These are phyloP conservation scores for Panaeolus cyanescens DNA, from an alignment of 768 basidiomycete species.

Conservation along the genomic window DNA sequence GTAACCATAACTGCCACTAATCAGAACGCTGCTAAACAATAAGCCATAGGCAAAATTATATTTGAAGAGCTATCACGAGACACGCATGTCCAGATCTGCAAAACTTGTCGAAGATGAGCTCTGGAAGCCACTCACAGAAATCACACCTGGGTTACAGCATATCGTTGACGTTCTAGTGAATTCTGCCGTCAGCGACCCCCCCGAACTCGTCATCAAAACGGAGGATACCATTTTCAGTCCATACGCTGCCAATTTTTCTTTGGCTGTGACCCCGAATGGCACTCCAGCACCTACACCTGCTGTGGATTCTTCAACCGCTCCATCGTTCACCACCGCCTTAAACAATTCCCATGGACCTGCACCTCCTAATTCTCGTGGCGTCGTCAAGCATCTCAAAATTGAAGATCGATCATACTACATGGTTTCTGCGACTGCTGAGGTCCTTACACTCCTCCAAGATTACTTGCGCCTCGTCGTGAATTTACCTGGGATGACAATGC, in stretches of 20 bases:
- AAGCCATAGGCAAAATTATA: slow-evolving; percentile 77
- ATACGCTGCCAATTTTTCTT: slow-evolving; percentile 15
- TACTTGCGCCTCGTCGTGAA: slow-evolving; percentile 90
- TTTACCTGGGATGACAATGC: slow-evolving; percentile 85
- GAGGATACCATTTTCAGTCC: slow-evolving; percentile 29
- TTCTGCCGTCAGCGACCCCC: slow-evolving; percentile 80
- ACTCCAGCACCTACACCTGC: not conserved
- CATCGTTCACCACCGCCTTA: slow-evolving; percentile 14
- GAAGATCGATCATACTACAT: slow-evolving; percentile 86
- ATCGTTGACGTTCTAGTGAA: slow-evolving; percentile 75
- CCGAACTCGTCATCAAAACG: slow-evolving; percentile 53
- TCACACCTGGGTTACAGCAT: slow-evolving; percentile 65
- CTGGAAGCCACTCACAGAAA: slow-evolving; percentile 79
- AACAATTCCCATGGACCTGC: slow-evolving; percentile 13
- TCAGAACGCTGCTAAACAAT: slow-evolving; percentile 2
- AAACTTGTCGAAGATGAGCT: slow-evolving; percentile 95
- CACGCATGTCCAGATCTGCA: slow-evolving; percentile 75
- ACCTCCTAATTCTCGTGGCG: slow-evolving; percentile 9
- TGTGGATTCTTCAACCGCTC: not conserved
- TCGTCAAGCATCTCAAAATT: slow-evolving; percentile 65
- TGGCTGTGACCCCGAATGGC: slow-evolving; percentile 10
- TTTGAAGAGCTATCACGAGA: slow-evolving; percentile 83
- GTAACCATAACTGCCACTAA: slow-evolving; percentile 32
- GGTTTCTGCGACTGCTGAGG: slow-evolving; percentile 82
- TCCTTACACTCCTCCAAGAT: slow-evolving; percentile 72